Percentiles rank a stretch among this genome's conserved stretches.
Conservation (phyloP, 305 asterid genomes). For the Fraxinus baroniana region DNA sequence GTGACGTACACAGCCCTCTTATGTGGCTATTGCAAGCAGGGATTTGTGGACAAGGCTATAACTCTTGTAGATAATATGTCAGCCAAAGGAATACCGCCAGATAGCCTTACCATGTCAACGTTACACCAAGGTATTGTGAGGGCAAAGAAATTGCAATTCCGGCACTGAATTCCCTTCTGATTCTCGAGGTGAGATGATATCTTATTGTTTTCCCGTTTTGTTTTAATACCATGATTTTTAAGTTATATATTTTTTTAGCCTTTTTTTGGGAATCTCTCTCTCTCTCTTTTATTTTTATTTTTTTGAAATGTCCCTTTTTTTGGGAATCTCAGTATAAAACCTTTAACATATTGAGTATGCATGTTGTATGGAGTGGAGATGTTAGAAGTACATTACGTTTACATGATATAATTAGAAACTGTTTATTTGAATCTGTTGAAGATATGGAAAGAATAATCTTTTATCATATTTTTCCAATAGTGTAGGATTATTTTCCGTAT, state of each 20-base stretch:
- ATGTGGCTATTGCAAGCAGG: slow-evolving; percentile 37
- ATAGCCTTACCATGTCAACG: slow-evolving; percentile 22
- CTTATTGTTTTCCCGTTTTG: neutral
- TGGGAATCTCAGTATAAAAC: neutral
- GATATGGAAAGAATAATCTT: too few species aligned
- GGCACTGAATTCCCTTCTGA: neutral
- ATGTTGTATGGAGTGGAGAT: neutral
- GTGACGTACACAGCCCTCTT: slow-evolving; percentile 42
- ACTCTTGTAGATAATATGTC: slow-evolving; percentile 36
- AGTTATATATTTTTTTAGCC: neutral
- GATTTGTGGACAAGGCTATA: slow-evolving; percentile 34
- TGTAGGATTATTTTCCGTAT: too few species aligned
- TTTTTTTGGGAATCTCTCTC: neutral
- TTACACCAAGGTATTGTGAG: slow-evolving; percentile 30
- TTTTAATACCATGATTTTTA: neutral
- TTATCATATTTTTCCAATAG: too few species aligned
- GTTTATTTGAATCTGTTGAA: neutral
- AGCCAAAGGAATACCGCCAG: slow-evolving; percentile 34
- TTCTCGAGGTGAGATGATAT: neutral
- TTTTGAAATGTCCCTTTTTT: too few species aligned
- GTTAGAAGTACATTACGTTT: neutral
- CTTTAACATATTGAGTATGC: neutral
- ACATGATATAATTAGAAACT: neutral
- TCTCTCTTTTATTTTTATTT: too few species aligned
- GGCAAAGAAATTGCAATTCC: slow-evolving; percentile 35